Evolutionary conservation across 2,329 filamentous ascomycete genomes (phyloP), one percentile per base, ranked within the genome.

Genomic region (Penicillium sp.): DNA sequence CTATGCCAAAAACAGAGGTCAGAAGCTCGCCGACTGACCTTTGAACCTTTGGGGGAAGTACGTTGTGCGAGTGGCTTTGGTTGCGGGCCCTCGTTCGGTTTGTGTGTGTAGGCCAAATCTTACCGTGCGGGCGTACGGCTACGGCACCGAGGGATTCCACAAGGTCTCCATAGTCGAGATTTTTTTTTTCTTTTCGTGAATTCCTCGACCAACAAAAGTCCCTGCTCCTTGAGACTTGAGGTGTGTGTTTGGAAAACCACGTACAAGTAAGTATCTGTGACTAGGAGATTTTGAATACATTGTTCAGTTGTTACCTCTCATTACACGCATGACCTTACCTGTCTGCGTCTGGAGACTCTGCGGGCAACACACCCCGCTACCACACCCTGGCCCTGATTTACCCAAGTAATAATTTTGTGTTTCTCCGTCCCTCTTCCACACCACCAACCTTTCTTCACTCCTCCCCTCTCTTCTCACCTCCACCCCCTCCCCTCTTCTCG

Each of bases 391-490:
- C 60, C 65, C 60, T 66, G 63, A 63, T 55, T 55, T 64, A 62
- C 62, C 65, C 64, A 66, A 67, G 66, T 64, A 58, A 67, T 68
- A 66, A 65, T 68, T 68, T 68, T 68, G 63, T 57, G 62, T 68
- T 68, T 61, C 56, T 59, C 58, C 56, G 52, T 59, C 54, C 50
- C 51, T 60, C 55, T 56, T 61, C 54, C 58, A 54, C 61, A 59
- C 61, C 60, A 49, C 53, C 53, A 59, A 50, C 56, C 53, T 59
- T 62, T 50, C 58, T 54, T 61, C 58, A 61, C 58, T 50, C 56
- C 60, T 65, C 63, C 65, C 64, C 66, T 65, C 61, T 63, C 63
- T 60, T 62, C 63, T 65, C 60, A 56, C 62, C 65, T 61, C 56
- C 58, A 55, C 57, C 59, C 59, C 60, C 60, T 62, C 63, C 60